Evolutionary conservation across 2,329 filamentous ascomycete genomes (phyloP).

Genomic region (Cytospora piceae): DNA sequence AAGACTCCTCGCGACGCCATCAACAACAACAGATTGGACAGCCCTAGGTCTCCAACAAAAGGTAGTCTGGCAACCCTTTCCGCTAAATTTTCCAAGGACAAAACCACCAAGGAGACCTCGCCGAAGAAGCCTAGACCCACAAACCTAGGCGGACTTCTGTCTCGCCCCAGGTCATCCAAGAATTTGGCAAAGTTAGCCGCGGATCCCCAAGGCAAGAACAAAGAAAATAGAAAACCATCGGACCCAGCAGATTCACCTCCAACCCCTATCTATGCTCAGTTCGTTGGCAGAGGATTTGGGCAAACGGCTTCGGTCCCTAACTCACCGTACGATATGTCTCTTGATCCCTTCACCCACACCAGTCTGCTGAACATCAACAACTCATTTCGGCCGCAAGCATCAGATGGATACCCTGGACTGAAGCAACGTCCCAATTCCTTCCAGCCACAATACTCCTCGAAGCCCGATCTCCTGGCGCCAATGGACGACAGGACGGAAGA

Average conservation of each 20-base stretch:
- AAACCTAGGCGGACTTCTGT: slow-evolving; percentile 76
- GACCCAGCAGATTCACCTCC: slow-evolving; percentile 45
- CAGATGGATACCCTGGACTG: slow-evolving; percentile 23
- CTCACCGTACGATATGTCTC: slow-evolving; percentile 20
- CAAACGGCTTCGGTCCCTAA: slow-evolving; percentile 32
- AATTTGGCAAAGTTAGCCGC: slow-evolving; percentile 49
- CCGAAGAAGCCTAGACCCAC: slow-evolving; percentile 80
- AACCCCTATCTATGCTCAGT: slow-evolving; percentile 82
- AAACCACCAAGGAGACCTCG: slow-evolving; percentile 45
- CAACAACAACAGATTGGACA: slow-evolving; percentile 7
- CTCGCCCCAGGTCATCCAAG: slow-evolving; percentile 73
- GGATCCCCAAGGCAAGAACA: slow-evolving; percentile 61
- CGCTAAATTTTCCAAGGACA: slow-evolving; percentile 44
- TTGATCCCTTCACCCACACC: slow-evolving; percentile 26
- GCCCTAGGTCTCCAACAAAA: slow-evolving; percentile 47
- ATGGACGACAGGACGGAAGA: slow-evolving; percentile 27
- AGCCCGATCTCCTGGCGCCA: slow-evolving; percentile 32
- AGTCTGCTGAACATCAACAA: slow-evolving; percentile 29
- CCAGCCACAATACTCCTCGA: slow-evolving; percentile 43
- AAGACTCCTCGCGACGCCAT: slow-evolving; percentile 13
- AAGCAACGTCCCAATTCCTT: slow-evolving; percentile 58
- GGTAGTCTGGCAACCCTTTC: slow-evolving; percentile 48
- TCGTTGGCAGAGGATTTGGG: slow-evolving; percentile 50
- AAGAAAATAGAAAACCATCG: slow-evolving; percentile 77
- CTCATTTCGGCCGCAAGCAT: slow-evolving; percentile 30